Evolutionary conservation across 805 yeast genomes (phyloP), one percentile per base, ranked within the genome.

Genomic region (Candida vaughaniae): DNA sequence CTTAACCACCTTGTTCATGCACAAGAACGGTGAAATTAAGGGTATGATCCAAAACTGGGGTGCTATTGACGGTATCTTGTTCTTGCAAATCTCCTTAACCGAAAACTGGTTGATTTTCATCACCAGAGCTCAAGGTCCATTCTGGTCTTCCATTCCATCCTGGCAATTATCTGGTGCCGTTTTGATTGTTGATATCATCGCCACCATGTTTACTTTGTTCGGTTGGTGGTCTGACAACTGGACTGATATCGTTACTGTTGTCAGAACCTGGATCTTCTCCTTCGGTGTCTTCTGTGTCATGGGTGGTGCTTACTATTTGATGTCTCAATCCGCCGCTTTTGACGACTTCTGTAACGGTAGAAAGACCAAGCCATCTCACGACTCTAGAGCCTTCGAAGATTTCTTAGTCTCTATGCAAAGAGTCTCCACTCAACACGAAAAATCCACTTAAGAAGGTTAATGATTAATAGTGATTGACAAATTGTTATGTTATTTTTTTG

Each of bases 211-310:
- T 82, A 73, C 88, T 58, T 69, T 88, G 62, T 89, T 87, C 81
- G 96, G 96, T 57, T 89, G 95, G 96, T 88, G 95, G 91, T 84
- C 95, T 52, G 95, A 86, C 71, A 89, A 89, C 82, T 87, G 93
- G 89, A 89, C 91, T 66, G 95, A 91, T 72, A 83, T 89, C 54
- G 96, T 89, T 55, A 82, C 96, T 41, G 95, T 89, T 64, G 90
- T 83, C 66, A 84, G 96, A 78, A 80, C 85, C 70, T 89, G 93
- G 93, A 71, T 89, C 64, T 88, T 86, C 87, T 88, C 96, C 47
- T 84, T 89, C 75, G 96, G 96, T 79, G 83, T 85, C 71, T 89
- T 89, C 91, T 89, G 95, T 78, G 79, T 82, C 70, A 70, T 88
- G 76, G 95, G 95, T 69, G 96, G 96, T 78, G 86, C 91, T 60